Evolutionary conservation across 306 rosid species (phyloP), one percentile per base, ranked within the genome.

Genomic region (Mimosa bimucronata): DNA sequence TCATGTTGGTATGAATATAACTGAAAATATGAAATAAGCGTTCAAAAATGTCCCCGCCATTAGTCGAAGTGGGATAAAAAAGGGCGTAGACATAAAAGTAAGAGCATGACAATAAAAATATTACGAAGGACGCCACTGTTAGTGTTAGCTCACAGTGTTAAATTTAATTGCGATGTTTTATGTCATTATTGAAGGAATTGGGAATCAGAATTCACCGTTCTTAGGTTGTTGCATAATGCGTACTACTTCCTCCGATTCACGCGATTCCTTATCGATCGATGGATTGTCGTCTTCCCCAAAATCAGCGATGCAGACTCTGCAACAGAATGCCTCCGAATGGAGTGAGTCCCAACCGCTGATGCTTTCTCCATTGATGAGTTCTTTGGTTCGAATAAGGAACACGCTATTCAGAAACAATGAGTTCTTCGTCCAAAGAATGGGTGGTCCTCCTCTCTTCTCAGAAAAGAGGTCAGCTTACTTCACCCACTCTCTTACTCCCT

Each of bases 391-490:
- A 86, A 90, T 50, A 95, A 89, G 82, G 89, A 91, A 44, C 85
- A 85, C 9, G 93, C 98, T 37, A 91, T 95, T 40, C 93, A 90
- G 66, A 95, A 95, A 29, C 96, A 95, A 92, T 73, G 94, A 95
- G 83, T 95, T 95, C 44, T 81, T 95, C n/a, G 93, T 89, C 18
- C 96, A 92, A 80, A 87, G 94, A 81, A 88, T 91, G 96, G 97
- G 98, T 41, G 97, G 97, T 13, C 98, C 98, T 21, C 66, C 91
- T 83, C 87, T 92, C 10, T 95, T 95, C 98, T 44, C 96, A 89
- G 44, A 90, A 94, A 87, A 92, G 89, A 90, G 98, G 98, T 88
- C 9, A 30, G 71, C 53, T 7, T 66, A 8, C 23, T 44, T 31
- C 40, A n/a, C n/a, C n/a, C n/a, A n/a, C n/a, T n/a, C n/a, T n/a